phyloP scores from a whole-genome alignment of 2,329 filamentous ascomycete genomes.

The Cercospora berteroae region DNA sequence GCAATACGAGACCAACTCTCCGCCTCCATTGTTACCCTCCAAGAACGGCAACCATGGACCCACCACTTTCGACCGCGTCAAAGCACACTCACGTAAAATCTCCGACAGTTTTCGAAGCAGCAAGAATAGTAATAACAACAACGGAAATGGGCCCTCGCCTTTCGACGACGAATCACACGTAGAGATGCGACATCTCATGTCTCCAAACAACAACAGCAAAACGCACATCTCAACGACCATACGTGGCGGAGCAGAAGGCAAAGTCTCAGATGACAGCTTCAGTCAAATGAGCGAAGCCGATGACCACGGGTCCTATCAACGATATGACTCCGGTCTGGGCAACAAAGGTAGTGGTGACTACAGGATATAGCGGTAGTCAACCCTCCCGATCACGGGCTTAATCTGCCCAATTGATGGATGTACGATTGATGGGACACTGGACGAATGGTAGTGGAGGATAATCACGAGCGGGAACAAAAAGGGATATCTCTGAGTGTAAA shows the following conservation, averaged over 20 bases:
- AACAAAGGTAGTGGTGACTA: constrained; percentile 1
- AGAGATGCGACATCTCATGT: constrained; percentile 10
- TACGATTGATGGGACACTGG: not conserved
- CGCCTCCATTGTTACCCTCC: not conserved
- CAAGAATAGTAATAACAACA: not conserved
- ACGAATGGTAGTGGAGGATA: not conserved
- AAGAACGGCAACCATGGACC: not conserved
- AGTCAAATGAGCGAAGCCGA: constrained; percentile 5
- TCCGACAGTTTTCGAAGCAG: constrained; percentile 13
- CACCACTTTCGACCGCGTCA: constrained; percentile 7
- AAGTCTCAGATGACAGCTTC: constrained; percentile 6
- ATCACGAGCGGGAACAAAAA: not conserved
- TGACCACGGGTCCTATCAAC: not conserved
- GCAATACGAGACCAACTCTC: not conserved
- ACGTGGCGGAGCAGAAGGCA: not conserved
- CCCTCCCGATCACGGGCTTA: not conserved
- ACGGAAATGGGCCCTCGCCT: not conserved
- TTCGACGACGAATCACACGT: constrained; percentile 4
- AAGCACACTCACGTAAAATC: constrained; percentile 13
- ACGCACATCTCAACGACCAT: not conserved
- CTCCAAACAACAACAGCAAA: not conserved
- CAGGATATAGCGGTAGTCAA: not conserved
- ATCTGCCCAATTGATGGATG: not conserved
- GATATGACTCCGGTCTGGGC: constrained; percentile 9
- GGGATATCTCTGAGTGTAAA: not conserved